Conservation (phyloP, 2,329 filamentous ascomycete genomes). For the Ceratocystis albifundus region DNA sequence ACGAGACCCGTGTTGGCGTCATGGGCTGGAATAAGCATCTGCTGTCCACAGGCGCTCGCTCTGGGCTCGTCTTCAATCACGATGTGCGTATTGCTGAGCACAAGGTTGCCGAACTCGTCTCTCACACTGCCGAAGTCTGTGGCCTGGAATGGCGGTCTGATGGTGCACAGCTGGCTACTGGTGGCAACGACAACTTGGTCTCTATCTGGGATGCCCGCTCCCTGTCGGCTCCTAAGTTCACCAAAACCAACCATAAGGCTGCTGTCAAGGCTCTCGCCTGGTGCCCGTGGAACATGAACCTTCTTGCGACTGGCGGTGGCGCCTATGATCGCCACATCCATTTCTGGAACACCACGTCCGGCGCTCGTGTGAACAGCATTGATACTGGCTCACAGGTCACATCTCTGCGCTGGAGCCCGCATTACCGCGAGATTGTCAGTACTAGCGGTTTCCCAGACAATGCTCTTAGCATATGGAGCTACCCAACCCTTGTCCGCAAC, state of each 20-base stretch:
- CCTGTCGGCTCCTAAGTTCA: conserved; percentile 89
- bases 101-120: conserved; percentile 94
- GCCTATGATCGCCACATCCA: conserved; percentile 97
- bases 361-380: conserved; percentile 96
- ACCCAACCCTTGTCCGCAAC: conserved; percentile 91
- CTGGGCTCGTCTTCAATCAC: conserved; percentile 94
- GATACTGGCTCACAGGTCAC: conserved; percentile 97
- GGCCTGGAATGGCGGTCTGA: conserved; percentile 96
- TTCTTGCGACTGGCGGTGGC: conserved; percentile 89
- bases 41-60: conserved; percentile 86
- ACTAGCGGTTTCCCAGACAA: conserved; percentile 99
- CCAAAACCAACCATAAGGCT: conserved; percentile 98
- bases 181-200: conserved; percentile 97
- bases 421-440: conserved; percentile 96
- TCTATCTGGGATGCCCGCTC: conserved; percentile 98
- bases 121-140: conserved; percentile 95
- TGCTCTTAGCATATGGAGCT: conserved; percentile 97
- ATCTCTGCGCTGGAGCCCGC: conserved; percentile 87
- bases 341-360: conserved; percentile 99
- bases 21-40: conserved; percentile 99
- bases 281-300: conserved; percentile 98
- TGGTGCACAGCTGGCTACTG: conserved; percentile 90
- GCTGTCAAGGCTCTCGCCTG: conserved; percentile 96
- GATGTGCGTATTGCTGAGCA: conserved; percentile 95
- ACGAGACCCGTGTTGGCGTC: conserved; percentile 90